Evolutionary conservation across 352 stramenopile genomes (phyloP).

Genomic region (Paralagenidium karlingii): DNA sequence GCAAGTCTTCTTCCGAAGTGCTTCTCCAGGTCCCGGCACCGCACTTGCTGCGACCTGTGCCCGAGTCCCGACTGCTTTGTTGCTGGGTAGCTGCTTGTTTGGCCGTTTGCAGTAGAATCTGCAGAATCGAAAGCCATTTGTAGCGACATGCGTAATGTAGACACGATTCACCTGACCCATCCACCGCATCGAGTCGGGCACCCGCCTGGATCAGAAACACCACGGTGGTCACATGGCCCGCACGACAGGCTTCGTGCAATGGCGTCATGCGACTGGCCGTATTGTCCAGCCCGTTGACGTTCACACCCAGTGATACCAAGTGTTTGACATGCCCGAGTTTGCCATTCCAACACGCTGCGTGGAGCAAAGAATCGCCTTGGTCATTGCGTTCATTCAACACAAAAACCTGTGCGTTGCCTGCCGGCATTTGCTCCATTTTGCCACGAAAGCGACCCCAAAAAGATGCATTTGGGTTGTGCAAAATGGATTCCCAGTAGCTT

Average conservation of each 20-base stretch:
- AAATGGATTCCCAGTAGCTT: too few relatives aligned
- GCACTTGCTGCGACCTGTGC: too few relatives aligned
- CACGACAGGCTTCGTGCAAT: slow-evolving; percentile 44
- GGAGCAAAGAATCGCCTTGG: slow-evolving; percentile 34
- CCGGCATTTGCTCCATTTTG: not conserved
- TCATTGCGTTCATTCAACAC: too few relatives aligned
- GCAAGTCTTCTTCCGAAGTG: too few relatives aligned
- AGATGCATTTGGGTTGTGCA: too few relatives aligned
- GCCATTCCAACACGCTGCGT: slow-evolving; percentile 34
- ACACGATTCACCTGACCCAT: slow-evolving; percentile 41
- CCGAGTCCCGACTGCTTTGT: too few relatives aligned
- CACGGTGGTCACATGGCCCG: slow-evolving; percentile 19
- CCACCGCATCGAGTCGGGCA: slow-evolving; percentile 17
- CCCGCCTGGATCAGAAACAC: slow-evolving; percentile 22
- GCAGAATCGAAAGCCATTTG: slow-evolving; percentile 23
- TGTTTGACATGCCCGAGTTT: slow-evolving; percentile 12
- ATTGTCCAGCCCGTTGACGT: slow-evolving; percentile 39
- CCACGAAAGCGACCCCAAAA: too few relatives aligned
- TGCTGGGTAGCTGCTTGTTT: too few relatives aligned
- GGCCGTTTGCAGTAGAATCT: slow-evolving; percentile 24
- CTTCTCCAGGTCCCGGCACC: too few relatives aligned
- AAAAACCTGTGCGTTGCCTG: too few relatives aligned
- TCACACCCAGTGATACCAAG: slow-evolving; percentile 14
- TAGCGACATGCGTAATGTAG: slow-evolving; percentile 38
- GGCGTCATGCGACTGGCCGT: slow-evolving; percentile 19